Base-by-base conservation (phyloP, 1,139 yeast species). In the Blastobotrys proliferans region DNA sequence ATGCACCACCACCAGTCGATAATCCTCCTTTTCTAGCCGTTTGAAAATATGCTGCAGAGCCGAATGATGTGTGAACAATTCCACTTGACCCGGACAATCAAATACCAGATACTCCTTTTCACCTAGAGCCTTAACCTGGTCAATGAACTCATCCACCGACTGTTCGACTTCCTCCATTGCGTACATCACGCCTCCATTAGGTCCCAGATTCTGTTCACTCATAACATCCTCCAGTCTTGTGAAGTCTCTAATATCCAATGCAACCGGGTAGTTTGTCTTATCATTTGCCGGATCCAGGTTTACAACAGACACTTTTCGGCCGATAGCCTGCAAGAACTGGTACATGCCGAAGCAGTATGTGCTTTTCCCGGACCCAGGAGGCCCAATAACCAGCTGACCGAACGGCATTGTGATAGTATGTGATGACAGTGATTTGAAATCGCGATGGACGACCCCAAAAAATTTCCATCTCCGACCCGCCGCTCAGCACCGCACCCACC, bases 81-180 rank as follows among this genome's bases (percentile, higher is more conserved):
- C 99, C 27, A 90, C 92, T 62, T 94, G 99, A 0, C 97, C 98
- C 1, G 99, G 98, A 64, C 97, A 92, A 63, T 94, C 99, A 65
- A 94, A 88, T 5, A 94, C 71, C 25, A 92, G 63, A 58, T 92
- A 94, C 40, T 82, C 83, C 13, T 76, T 72, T 21, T 74, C 67
- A 5, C 83, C 77, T 16, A 90, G 66, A 35, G 72, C 67, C 42
- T 74, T 73, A 14, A 88, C 68, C 60, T 76, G 78, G 4, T 67
- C 67, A 4, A 85, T 64, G 55, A 92, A 79, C 41, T 72, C 70
- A 29, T 83, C 88, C 45, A 80, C 61, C 4, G 76, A 68, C 21
- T 66, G 66, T 46, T 74, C 77, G 4, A 68, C 55, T 42, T 66
- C 68, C 57, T 92, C 97, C 55, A 94, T 67, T 0, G 97, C 97